A percentile compares a stretch with the other conserved stretches of the same genome.
These are phyloP conservation scores for Strobilomyces confusus DNA, from an alignment of 768 basidiomycete genomes.

Conservation along the genomic window DNA sequence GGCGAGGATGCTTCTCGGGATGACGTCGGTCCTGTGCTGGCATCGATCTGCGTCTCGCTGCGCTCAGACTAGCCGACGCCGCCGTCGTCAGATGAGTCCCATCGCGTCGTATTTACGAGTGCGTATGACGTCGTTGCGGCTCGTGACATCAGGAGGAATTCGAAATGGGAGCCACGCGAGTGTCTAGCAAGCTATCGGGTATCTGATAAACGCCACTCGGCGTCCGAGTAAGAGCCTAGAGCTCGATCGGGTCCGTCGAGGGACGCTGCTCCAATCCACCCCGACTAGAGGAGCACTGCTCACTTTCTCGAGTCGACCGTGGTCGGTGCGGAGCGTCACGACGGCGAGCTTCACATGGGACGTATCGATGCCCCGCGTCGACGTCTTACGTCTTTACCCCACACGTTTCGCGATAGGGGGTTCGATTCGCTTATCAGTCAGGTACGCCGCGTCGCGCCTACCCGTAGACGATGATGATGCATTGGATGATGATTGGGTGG, in stretches of 20 bases:
- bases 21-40: no score
- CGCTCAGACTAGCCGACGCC: no score
- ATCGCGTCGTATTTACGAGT: no score
- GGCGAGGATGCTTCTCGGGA: no score
- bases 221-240: no score
- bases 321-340: no score
- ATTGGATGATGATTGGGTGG: background rate
- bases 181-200: background rate
- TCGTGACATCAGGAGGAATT: background rate
- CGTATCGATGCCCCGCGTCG: no score
- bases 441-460: background rate
- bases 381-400: background rate
- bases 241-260: no score
- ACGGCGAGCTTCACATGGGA: background rate
- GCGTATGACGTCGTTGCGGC: background rate
- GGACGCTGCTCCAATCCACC: no score
- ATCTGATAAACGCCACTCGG: conserved; percentile 10
- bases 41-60: no score
- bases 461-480: background rate
- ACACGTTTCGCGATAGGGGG: background rate
- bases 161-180: background rate
- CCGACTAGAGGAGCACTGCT: no score
- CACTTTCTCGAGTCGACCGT: no score
- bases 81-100: background rate
- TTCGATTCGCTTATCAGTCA: background rate